These are phyloP conservation scores for Fonsecaea pedrosoi DNA, from an alignment of 2,329 filamentous ascomycete species.

Conservation along the genomic window DNA sequence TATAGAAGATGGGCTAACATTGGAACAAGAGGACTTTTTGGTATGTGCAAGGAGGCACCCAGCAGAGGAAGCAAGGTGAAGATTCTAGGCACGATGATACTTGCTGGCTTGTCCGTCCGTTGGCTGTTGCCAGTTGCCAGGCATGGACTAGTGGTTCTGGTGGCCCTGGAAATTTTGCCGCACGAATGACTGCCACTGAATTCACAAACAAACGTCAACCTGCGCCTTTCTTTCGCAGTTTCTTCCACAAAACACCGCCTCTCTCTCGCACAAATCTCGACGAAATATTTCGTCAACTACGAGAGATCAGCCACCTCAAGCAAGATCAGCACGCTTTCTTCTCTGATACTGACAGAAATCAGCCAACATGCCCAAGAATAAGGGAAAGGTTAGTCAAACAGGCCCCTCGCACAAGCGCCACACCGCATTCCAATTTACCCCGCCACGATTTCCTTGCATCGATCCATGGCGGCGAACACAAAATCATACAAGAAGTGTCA, in stretches of 20 bases:
- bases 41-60: neutral
- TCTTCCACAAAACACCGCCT: slow-evolving; percentile 5
- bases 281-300: slow-evolving; percentile 8
- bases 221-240: slow-evolving; percentile 20
- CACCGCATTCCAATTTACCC: slow-evolving; percentile 39
- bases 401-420: slow-evolving; percentile 39
- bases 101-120: too few species aligned
- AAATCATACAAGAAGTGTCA: neutral
- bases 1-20: neutral
- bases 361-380: slow-evolving; percentile 92
- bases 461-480: neutral
- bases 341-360: slow-evolving; percentile 10
- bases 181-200: slow-evolving; percentile 11
- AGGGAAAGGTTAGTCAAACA: slow-evolving; percentile 81
- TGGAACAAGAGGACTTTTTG: neutral
- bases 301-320: neutral
- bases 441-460: slow-evolving; percentile 34
- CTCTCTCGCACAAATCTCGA: slow-evolving; percentile 8
- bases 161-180: slow-evolving; percentile 18
- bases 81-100: neutral
- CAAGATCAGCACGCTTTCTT: neutral
- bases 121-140: neutral
- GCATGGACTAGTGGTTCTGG: neutral
- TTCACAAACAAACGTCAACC: slow-evolving; percentile 25
- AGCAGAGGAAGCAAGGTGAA: neutral